phyloP scores from a whole-genome alignment of 2,329 filamentous ascomycete species.

The Ophiostoma australiae region DNA sequence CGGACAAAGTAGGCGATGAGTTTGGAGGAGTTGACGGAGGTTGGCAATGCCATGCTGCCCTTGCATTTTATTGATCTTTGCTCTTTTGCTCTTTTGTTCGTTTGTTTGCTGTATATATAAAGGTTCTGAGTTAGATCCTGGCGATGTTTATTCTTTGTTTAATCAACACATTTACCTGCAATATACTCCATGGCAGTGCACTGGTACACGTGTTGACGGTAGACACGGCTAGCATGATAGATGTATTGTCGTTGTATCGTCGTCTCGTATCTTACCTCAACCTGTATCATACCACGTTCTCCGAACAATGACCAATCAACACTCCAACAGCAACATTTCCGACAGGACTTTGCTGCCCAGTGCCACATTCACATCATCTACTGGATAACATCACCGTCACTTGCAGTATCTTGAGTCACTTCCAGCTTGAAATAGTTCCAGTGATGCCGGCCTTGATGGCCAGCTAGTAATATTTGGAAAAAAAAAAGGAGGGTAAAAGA shows the following conservation, averaged over 20 bases:
- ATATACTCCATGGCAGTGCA: neutral
- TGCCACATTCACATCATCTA: neutral
- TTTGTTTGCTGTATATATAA: conserved; percentile 24
- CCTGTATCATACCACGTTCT: neutral
- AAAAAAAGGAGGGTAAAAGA: conserved; percentile 8
- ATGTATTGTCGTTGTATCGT: neutral
- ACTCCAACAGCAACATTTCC: neutral
- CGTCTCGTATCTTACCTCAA: neutral
- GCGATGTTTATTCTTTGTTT: neutral
- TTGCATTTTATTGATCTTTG: neutral
- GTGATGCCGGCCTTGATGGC: neutral
- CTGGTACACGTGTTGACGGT: neutral
- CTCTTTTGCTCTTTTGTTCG: neutral
- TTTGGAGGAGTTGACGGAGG: neutral
- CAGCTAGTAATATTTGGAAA: neutral
- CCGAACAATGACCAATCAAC: neutral
- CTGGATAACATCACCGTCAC: neutral
- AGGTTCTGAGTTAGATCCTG: conserved; percentile 11
- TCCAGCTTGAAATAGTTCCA: neutral
- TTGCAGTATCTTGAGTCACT: neutral
- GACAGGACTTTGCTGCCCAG: neutral
- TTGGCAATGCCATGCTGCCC: neutral
- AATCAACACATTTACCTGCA: neutral
- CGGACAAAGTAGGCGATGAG: conserved; percentile 63
- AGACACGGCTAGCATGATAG: neutral